phyloP scores from a whole-genome alignment of 2,329 filamentous ascomycete species.

The Ophiostoma pallidulum region DNA sequence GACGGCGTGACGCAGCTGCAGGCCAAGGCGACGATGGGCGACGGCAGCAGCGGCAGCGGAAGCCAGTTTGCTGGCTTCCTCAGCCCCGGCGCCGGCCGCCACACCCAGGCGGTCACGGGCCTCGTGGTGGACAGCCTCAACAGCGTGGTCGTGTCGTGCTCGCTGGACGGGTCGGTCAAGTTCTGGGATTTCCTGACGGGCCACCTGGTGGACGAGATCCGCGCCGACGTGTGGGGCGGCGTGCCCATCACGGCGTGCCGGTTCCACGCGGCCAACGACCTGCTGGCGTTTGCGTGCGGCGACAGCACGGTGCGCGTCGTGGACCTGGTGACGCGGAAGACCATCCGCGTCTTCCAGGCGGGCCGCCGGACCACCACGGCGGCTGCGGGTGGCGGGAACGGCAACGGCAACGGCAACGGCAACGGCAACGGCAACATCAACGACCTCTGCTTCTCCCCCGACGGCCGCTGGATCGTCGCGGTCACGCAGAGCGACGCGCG shows the following conservation, averaged over 20 bases:
- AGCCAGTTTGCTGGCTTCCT: conserved; percentile 1
- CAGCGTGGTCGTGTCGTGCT: conserved; percentile 74
- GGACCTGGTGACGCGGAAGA: conserved; percentile 80
- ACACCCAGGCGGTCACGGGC: conserved; percentile 75
- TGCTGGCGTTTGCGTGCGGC: conserved; percentile 81
- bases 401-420: too few species aligned
- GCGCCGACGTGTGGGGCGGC: conserved; percentile 58
- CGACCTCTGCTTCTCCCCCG: conserved; percentile 81
- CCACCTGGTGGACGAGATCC: conserved; percentile 66
- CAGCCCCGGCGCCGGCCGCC: conserved; percentile 54
- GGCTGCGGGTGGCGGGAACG: background rate
- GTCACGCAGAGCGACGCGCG: conserved; percentile 73
- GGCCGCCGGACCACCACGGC: conserved; percentile 29
- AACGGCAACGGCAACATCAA: conserved; percentile 56
- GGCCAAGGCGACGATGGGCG: conserved; percentile 28
- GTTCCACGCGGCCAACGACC: conserved; percentile 73
- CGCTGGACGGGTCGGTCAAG: conserved; percentile 84
- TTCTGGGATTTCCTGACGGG: conserved; percentile 96
- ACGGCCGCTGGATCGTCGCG: conserved; percentile 88
- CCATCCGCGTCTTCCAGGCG: conserved; percentile 88
- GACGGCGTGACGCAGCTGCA: conserved; percentile 47
- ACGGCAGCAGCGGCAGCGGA: conserved; percentile 1
- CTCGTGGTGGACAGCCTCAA: conserved; percentile 85
- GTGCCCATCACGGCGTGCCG: conserved; percentile 65
- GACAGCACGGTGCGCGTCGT: conserved; percentile 82